These are phyloP conservation scores for Diplodia seriata DNA, from an alignment of 2,329 filamentous ascomycete genomes.

Conservation along the genomic window DNA sequence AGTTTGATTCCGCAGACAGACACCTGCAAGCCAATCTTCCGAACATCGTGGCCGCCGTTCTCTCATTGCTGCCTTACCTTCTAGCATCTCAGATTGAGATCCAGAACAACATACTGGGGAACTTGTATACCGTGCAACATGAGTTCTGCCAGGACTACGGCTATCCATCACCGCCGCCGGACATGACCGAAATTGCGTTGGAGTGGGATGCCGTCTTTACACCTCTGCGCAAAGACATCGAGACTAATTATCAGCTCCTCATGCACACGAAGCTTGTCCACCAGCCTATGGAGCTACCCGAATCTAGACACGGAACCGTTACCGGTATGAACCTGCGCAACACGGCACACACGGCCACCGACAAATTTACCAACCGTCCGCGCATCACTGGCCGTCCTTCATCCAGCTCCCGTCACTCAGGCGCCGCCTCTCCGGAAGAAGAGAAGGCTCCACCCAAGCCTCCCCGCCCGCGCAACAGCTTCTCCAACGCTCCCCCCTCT, in stretches of 20 bases:
- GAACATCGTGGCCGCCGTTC: conserved; percentile 71
- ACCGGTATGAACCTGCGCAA: conserved; percentile 58
- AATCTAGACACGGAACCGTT: conserved; percentile 53
- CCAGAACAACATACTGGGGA: conserved; percentile 77
- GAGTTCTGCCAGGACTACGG: conserved; percentile 72
- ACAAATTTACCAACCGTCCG: conserved; percentile 40
- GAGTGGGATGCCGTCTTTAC: conserved; percentile 70
- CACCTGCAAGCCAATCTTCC: conserved; percentile 76
- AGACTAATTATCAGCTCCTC: conserved; percentile 67
- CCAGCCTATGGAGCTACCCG: conserved; percentile 59
- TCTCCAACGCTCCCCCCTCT: conserved; percentile 26
- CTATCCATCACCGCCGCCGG: conserved; percentile 74
- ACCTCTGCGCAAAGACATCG: conserved; percentile 69
- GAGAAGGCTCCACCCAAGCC: conserved; percentile 28
- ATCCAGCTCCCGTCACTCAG: conserved; percentile 33
- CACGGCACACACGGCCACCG: conserved; percentile 35
- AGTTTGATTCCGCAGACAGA: conserved; percentile 77
- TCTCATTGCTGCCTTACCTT: conserved; percentile 76
- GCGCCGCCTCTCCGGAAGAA: not conserved
- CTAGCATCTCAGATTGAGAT: conserved; percentile 74
- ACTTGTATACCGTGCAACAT: conserved; percentile 79
- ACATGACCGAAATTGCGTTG: conserved; percentile 73
- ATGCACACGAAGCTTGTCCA: conserved; percentile 71
- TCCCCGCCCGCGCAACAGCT: conserved; percentile 22
- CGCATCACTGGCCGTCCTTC: conserved; percentile 38